Conservation (phyloP, 2,329 filamentous ascomycete species). For the Cyphellophora europaea region DNA sequence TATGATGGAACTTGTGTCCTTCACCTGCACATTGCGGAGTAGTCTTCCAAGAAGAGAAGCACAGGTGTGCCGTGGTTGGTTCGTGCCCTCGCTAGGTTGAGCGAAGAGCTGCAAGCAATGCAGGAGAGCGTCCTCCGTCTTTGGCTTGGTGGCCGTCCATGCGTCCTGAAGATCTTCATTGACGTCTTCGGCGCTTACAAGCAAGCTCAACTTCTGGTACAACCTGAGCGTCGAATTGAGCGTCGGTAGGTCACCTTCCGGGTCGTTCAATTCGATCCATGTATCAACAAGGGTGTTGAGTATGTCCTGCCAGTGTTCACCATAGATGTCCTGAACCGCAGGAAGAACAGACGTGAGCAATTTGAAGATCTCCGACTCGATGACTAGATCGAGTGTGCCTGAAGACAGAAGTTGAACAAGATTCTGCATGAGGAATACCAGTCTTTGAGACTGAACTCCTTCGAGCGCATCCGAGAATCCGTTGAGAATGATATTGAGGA, state of each 20-base stretch:
- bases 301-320: slow-evolving; percentile 69
- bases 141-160: slow-evolving; percentile 50
- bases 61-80: slow-evolving; percentile 58
- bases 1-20: slow-evolving; percentile 60
- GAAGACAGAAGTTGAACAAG: slow-evolving; percentile 56
- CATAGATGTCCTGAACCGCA: slow-evolving; percentile 72
- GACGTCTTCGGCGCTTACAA: slow-evolving; percentile 36
- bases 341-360: slow-evolving; percentile 53
- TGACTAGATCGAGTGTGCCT: slow-evolving; percentile 33
- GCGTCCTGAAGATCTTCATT: slow-evolving; percentile 82
- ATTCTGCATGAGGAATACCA: slow-evolving; percentile 76
- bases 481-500: slow-evolving; percentile 46
- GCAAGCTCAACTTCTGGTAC: slow-evolving; percentile 50
- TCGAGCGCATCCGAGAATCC: slow-evolving; percentile 38
- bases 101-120: slow-evolving; percentile 51
- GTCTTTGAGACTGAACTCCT: slow-evolving; percentile 48
- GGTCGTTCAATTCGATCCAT: slow-evolving; percentile 43
- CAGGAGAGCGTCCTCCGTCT: slow-evolving; percentile 45
- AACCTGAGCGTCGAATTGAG: slow-evolving; percentile 67
- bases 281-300: slow-evolving; percentile 50
- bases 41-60: slow-evolving; percentile 65
- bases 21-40: slow-evolving; percentile 36
- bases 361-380: slow-evolving; percentile 31
- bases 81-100: slow-evolving; percentile 32
- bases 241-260: slow-evolving; percentile 49